Base-by-base conservation (phyloP, 2,329 filamentous ascomycete species). In the Paradendryphiella salina region DNA sequence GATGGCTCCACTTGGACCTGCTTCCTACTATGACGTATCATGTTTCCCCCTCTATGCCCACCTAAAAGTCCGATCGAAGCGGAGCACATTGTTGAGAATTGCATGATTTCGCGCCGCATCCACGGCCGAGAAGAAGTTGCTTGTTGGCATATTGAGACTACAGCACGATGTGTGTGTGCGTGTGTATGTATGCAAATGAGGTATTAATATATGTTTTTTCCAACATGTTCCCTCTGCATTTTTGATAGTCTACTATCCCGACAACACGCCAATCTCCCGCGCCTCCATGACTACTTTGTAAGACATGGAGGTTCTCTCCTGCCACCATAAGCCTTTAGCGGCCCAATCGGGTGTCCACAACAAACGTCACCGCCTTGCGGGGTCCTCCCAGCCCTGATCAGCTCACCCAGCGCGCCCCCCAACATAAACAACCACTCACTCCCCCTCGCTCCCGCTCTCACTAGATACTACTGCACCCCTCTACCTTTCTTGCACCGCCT, bases 311-410 rank as follows among this genome's bases (percentile, higher is more conserved):
- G 48, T 51, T 55, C 32, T 49, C 49, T 45, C 52, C 49, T 60
- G 48, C 44, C 38, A 20, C 28, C 35, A 41, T 32, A 40, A 14
- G 31, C 18, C 44, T 36, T 18, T 61, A 51, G 56, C 55, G 51
- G 28, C 43, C 66, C 65, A 68, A 70, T 66, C 50, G 55, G 59
- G 54, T 56, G 48, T 50, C 38, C 45, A 46, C 54, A 47, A 46
- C 44, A 15, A 62, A 60, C 64, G 65, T 71, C 67, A 70, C 67
- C 63, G 65, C 61, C 34, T 50, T 54, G 60, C 59, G 63, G 61
- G 63, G 63, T 60, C 47, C 46, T 43, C 15, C 32, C 29, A 38
- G 23, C 23, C 38, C 34, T 35, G 48, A 60, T 59, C 65, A 65
- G 52, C 65, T 58, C 58, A 61, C 56, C 43, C 47, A 36, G 37